Evolutionary conservation across 768 basidiomycete genomes (phyloP).

Genomic region (Kwoniella sp.): DNA sequence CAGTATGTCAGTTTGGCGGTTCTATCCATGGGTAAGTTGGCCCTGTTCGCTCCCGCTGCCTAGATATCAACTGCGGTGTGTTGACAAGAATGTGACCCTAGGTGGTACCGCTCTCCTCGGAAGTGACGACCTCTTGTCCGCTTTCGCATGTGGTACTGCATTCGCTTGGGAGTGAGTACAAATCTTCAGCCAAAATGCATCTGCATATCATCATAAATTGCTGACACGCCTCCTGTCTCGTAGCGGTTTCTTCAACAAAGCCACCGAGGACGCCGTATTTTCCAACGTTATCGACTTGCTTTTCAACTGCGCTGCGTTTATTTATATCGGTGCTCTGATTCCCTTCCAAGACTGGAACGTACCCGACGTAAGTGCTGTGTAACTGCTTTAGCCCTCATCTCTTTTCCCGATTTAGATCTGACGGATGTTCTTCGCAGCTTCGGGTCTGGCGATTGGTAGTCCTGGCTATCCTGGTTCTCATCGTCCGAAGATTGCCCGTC

Average conservation of each 20-base stretch:
- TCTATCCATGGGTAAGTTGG: constrained; percentile 52
- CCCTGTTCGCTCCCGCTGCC: too few species aligned
- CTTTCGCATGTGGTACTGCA: constrained; percentile 91
- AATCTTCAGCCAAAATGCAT: constrained; percentile 56
- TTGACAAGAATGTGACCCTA: constrained; percentile 66
- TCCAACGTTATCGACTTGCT: constrained; percentile 90
- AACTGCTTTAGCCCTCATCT: neutral
- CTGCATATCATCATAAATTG: neutral
- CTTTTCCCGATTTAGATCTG: too few species aligned
- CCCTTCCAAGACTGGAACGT: constrained; percentile 77
- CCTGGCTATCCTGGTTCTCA: constrained; percentile 76
- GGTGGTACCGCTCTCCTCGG: constrained; percentile 83
- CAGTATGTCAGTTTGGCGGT: constrained; percentile 61
- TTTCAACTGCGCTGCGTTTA: constrained; percentile 90
- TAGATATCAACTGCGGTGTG: too few species aligned
- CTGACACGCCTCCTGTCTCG: neutral
- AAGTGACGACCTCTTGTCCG: constrained; percentile 89
- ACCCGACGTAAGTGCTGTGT: constrained; percentile 57
- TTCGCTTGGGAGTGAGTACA: constrained; percentile 98
- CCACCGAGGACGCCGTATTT: constrained; percentile 93
- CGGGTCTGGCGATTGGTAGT: constrained; percentile 82
- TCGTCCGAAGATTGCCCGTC: constrained; percentile 78
- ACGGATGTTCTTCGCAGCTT: constrained; percentile 57
- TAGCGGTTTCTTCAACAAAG: constrained; percentile 60
- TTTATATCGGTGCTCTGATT: constrained; percentile 97